Evolutionary conservation across 371 early-diverging fungal genomes (phyloP).

Genomic region (Thermomucor indicae-seudaticae): DNA sequence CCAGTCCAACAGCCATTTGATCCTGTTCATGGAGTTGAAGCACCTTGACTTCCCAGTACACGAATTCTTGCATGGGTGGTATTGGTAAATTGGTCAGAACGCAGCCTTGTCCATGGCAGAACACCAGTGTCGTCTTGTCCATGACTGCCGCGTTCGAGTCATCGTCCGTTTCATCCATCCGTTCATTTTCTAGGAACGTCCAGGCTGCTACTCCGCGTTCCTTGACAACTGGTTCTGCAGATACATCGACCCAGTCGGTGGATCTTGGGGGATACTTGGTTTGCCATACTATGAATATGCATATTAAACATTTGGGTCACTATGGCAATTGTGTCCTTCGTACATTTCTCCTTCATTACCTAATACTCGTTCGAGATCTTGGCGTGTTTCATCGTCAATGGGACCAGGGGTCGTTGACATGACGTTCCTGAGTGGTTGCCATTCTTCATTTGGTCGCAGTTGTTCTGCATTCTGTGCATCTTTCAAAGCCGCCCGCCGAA

Average conservation of each 20-base stretch:
- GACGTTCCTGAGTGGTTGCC: slow-evolving; percentile 14
- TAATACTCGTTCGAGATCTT: slow-evolving; percentile 9
- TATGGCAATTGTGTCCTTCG: not conserved
- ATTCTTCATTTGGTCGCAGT: slow-evolving; percentile 9
- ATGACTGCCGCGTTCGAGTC: slow-evolving; percentile 61
- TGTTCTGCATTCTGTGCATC: slow-evolving; percentile 2
- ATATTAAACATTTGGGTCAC: not conserved
- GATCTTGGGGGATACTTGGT: slow-evolving; percentile 27
- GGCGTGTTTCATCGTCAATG: slow-evolving; percentile 11
- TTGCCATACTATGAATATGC: slow-evolving; percentile 27
- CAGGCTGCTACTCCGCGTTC: slow-evolving; percentile 36
- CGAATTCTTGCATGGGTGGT: slow-evolving; percentile 62
- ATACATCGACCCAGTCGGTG: slow-evolving; percentile 20
- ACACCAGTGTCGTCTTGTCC: slow-evolving; percentile 63
- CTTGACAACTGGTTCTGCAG: slow-evolving; percentile 16
- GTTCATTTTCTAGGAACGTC: slow-evolving; percentile 28
- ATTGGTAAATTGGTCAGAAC: slow-evolving; percentile 73
- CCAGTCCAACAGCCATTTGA: slow-evolving; percentile 52
- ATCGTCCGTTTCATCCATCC: slow-evolving; percentile 26
- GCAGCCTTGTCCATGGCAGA: slow-evolving; percentile 66
- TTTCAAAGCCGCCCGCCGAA: slow-evolving; percentile 7
- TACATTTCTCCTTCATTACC: slow-evolving; percentile 3
- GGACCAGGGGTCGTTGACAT: slow-evolving; percentile 2
- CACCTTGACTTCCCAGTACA: slow-evolving; percentile 69
- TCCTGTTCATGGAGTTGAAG: slow-evolving; percentile 43